Evolutionary conservation across 1,284 basidiomycete species (phyloP).

Genomic region (Mycena citricolor): DNA sequence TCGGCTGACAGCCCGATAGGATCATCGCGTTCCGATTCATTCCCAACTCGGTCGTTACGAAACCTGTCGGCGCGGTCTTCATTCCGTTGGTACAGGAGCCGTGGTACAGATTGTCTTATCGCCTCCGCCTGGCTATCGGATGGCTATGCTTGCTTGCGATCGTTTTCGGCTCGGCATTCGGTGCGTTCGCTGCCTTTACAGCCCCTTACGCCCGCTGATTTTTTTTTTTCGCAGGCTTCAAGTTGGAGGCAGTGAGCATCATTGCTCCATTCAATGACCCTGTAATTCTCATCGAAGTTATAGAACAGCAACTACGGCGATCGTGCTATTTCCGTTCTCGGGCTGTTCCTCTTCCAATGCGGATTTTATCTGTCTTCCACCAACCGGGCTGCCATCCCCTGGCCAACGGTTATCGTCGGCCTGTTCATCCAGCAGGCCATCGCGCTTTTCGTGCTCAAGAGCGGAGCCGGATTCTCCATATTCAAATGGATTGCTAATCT

Average conservation of each 20-base stretch:
- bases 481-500: constrained; percentile 81
- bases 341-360: constrained; percentile 74
- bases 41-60: constrained; percentile 63
- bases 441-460: constrained; percentile 85
- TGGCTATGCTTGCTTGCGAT: constrained; percentile 74
- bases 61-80: constrained; percentile 69
- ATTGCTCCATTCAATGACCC: no score
- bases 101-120: constrained; percentile 65
- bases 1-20: constrained; percentile 32
- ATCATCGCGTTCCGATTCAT: constrained; percentile 81
- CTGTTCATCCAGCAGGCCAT: constrained; percentile 82
- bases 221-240: no score
- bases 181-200: no score
- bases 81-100: constrained; percentile 60
- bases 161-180: constrained; percentile 81
- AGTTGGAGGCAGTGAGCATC: no score
- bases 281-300: background rate
- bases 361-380: constrained; percentile 67
- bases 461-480: constrained; percentile 73
- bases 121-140: constrained; percentile 59
- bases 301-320: constrained; percentile 72
- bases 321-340: constrained; percentile 79
- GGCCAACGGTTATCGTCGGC: constrained; percentile 83
- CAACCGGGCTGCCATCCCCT: constrained; percentile 63
- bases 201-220: no score